Conservation (phyloP, 179 eudicot species). For the Amaranthus tricolor region DNA sequence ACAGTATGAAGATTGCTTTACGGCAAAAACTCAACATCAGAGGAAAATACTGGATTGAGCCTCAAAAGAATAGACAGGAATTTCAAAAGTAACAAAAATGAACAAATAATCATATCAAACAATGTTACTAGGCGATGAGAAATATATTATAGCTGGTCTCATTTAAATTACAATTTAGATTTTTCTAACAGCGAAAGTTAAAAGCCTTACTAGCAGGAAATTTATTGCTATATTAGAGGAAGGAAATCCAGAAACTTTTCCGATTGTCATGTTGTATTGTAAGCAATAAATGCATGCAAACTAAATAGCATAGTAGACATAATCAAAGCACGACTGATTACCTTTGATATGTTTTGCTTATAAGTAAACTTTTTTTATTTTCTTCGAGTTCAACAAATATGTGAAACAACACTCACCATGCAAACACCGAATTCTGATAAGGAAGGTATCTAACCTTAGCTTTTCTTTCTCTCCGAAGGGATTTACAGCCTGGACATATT, state of each 20-base stretch:
- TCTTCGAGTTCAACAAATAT: not conserved
- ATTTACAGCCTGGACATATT: constrained; percentile 92
- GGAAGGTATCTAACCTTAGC: constrained; percentile 57
- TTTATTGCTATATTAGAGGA: not conserved
- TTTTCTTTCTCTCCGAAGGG: constrained; percentile 39
- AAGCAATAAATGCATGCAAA: not conserved
- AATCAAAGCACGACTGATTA: not conserved
- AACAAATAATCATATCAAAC: not conserved
- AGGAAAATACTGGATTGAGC: constrained; percentile 5
- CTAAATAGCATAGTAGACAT: not conserved
- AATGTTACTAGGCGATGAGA: not conserved
- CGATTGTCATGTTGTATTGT: not conserved
- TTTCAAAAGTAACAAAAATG: not conserved
- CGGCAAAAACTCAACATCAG: not conserved
- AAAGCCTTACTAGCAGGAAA: not conserved
- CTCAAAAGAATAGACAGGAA: constrained; percentile 11
- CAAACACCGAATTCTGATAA: not conserved
- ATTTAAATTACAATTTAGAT: not conserved
- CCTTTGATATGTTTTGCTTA: not conserved
- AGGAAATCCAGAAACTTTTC: not conserved
- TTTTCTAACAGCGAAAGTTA: not conserved
- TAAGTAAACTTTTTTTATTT: not conserved
- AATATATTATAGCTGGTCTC: not conserved
- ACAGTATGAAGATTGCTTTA: not conserved
- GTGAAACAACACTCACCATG: not conserved